These are phyloP conservation scores for Trichocladium uniseriatum DNA, from an alignment of 495 filamentous ascomycete species.

Conservation along the genomic window DNA sequence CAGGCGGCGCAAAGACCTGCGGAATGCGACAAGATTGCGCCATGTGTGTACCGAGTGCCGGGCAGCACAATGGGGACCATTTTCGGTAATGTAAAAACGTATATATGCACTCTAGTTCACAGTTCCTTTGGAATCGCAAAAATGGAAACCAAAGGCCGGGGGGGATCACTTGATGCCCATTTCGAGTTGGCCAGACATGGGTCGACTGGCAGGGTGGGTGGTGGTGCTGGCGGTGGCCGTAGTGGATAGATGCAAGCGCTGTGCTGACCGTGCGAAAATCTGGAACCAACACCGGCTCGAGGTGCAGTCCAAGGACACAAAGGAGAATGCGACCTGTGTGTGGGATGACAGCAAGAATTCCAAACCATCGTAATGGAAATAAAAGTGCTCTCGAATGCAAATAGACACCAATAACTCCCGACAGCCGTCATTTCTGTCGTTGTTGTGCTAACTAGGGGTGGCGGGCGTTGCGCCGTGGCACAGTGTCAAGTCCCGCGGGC, in stretches of 20 bases:
- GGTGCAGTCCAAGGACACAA: background rate
- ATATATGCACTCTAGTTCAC: too few species aligned
- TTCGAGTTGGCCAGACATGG: background rate
- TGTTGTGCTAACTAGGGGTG: too few species aligned
- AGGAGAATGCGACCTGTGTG: background rate
- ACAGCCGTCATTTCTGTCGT: background rate
- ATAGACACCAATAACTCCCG: too few species aligned
- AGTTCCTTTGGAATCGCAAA: too few species aligned
- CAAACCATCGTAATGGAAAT: background rate
- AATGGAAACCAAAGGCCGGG: background rate
- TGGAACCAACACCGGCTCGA: background rate
- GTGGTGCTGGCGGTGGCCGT: conserved; percentile 3
- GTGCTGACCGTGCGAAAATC: conserved; percentile 9
- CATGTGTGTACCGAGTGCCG: too few species aligned
- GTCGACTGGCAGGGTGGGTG: conserved; percentile 3
- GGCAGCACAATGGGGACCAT: background rate
- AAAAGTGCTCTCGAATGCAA: too few species aligned
- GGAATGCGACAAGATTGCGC: conserved; percentile 12
- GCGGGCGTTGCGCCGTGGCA: conserved; percentile 12
- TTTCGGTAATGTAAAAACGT: too few species aligned
- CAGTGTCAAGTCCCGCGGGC: conserved; percentile 15
- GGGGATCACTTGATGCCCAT: background rate
- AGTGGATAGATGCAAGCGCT: conserved; percentile 9
- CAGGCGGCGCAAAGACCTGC: too few species aligned
- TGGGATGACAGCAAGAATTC: background rate